Conservation (phyloP, 805 yeast genomes). For the Lipomyces yamanashiensis region DNA sequence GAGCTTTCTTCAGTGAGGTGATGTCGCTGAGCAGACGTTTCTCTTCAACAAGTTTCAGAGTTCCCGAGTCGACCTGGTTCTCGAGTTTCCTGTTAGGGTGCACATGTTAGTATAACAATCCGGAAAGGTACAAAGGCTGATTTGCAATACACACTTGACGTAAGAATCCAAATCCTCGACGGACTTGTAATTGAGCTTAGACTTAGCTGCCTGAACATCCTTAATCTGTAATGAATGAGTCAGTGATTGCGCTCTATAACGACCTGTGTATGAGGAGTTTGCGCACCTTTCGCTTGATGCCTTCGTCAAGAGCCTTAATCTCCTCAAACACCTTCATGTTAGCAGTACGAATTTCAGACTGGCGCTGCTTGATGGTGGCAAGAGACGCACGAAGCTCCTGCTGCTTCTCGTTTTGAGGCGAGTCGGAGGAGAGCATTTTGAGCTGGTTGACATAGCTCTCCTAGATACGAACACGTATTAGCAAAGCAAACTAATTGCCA, state of each 20-base stretch:
- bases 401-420: slow-evolving; percentile 28
- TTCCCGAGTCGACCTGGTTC: slow-evolving; percentile 73
- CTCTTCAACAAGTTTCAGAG: slow-evolving; percentile 87
- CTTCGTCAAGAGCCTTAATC: slow-evolving; percentile 70
- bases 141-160: slow-evolving; percentile 20
- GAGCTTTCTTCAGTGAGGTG: slow-evolving; percentile 76
- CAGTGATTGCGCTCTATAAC: background rate
- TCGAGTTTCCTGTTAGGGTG: slow-evolving; percentile 54
- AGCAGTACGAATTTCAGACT: slow-evolving; percentile 32
- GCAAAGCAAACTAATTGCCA: background rate
- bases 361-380: slow-evolving; percentile 25
- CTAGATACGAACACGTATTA: slow-evolving; percentile 11
- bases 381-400: slow-evolving; percentile 31
- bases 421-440: slow-evolving; percentile 30
- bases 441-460: slow-evolving; percentile 28
- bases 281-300: slow-evolving; percentile 55
- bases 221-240: slow-evolving; percentile 49
- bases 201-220: slow-evolving; percentile 72
- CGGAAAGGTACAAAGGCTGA: background rate
- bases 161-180: slow-evolving; percentile 44
- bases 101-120: background rate
- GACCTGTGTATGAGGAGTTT: background rate
- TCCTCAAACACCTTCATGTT: slow-evolving; percentile 55
- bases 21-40: slow-evolving; percentile 83
- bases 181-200: slow-evolving; percentile 65